phyloP scores from a whole-genome alignment of 306 rosid species.

The Castanea sativa region DNA sequence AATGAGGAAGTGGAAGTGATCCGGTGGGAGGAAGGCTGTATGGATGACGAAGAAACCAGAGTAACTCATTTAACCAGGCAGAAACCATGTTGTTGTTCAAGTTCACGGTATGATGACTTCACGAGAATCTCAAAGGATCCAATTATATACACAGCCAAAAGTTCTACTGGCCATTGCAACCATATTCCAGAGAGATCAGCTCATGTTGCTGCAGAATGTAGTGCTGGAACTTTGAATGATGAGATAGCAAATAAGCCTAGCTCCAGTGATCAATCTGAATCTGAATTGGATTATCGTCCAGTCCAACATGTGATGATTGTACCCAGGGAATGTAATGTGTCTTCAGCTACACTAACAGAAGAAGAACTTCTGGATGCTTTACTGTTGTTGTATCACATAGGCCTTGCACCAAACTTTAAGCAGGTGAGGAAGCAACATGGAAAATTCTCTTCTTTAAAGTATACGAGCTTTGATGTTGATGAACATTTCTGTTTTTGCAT shows the following conservation, averaged over 20 bases:
- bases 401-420: constrained; percentile 89
- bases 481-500: neutral
- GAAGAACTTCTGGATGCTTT: constrained; percentile 86
- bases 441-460: neutral
- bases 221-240: constrained; percentile 73
- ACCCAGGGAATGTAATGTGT: constrained; percentile 62
- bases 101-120: constrained; percentile 75
- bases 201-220: constrained; percentile 83
- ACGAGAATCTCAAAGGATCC: constrained; percentile 67
- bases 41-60: constrained; percentile 79
- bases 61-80: constrained; percentile 75
- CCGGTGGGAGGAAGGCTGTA: constrained; percentile 92
- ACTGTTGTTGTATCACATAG: constrained; percentile 83
- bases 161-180: constrained; percentile 65
- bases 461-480: constrained; percentile 9
- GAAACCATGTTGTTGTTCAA: constrained; percentile 95
- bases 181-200: constrained; percentile 79
- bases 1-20: constrained; percentile 70
- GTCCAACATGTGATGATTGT: constrained; percentile 57
- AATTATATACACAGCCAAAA: constrained; percentile 53
- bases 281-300: constrained; percentile 60
- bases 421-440: constrained; percentile 53
- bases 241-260: constrained; percentile 89
- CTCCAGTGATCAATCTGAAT: constrained; percentile 81
- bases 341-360: constrained; percentile 68